Percentiles rank a stretch among this genome's conserved stretches.
Evolutionary conservation across 2,329 filamentous ascomycete genomes (phyloP).

Genomic region (Calonectria fujianensis): DNA sequence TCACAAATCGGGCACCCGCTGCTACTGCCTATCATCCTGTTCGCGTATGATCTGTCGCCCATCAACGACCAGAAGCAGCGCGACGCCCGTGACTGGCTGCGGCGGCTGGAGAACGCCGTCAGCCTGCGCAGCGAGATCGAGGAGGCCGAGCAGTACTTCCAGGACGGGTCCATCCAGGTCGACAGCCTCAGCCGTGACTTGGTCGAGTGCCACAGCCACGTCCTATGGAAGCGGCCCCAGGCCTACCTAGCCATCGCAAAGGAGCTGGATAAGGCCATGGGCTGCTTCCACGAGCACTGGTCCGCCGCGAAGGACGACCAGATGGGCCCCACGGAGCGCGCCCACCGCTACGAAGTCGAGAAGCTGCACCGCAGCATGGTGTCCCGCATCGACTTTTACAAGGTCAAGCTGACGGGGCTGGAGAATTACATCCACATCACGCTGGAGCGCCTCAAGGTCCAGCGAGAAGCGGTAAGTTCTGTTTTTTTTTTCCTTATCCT

Average conservation of each 20-base stretch:
- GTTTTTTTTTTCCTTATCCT: neutral
- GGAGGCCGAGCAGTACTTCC: constrained; percentile 72
- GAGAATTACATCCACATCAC: constrained; percentile 79
- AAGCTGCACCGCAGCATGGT: constrained; percentile 72
- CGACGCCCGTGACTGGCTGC: constrained; percentile 77
- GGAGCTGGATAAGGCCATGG: constrained; percentile 70
- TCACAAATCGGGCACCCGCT: constrained; percentile 74
- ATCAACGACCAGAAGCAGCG: constrained; percentile 77
- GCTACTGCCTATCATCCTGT: constrained; percentile 75
- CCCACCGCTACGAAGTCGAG: constrained; percentile 60
- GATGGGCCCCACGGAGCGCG: constrained; percentile 53
- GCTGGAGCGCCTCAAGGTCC: constrained; percentile 76
- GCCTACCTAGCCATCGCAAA: constrained; percentile 74
- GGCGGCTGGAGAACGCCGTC: constrained; percentile 76
- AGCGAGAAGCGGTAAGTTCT: constrained; percentile 74
- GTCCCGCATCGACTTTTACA: constrained; percentile 75
- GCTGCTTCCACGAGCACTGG: constrained; percentile 61
- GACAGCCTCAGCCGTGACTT: constrained; percentile 77
- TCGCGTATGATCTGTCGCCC: constrained; percentile 74
- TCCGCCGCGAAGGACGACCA: constrained; percentile 43
- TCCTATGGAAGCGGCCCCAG: constrained; percentile 78
- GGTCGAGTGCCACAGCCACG: constrained; percentile 78
- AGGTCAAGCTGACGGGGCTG: constrained; percentile 75
- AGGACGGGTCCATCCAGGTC: constrained; percentile 72
- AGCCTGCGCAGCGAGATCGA: constrained; percentile 77